Evolutionary conservation across 768 basidiomycete species (phyloP).

Genomic region (Megacollybia marginata): DNA sequence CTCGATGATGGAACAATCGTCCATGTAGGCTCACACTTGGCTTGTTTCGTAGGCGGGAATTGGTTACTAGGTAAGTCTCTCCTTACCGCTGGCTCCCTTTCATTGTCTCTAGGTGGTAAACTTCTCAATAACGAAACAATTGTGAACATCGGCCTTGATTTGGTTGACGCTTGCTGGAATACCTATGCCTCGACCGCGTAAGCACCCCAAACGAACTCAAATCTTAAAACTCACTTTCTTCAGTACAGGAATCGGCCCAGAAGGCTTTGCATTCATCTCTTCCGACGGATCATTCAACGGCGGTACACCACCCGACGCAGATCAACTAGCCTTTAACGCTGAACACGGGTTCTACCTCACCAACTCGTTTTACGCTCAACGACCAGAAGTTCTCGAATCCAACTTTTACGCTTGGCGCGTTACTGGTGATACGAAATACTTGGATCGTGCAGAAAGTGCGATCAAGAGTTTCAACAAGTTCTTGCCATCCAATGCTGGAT

Average conservation of each 20-base stretch:
- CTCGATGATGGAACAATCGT: slow-evolving; percentile 41
- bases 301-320: slow-evolving; percentile 20
- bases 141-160: slow-evolving; percentile 47
- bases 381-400: slow-evolving; percentile 77
- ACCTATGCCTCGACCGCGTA: slow-evolving; percentile 69
- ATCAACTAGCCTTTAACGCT: slow-evolving; percentile 48
- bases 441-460: slow-evolving; percentile 34
- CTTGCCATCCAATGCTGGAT: slow-evolving; percentile 22
- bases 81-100: too few species aligned
- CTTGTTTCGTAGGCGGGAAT: slow-evolving; percentile 71
- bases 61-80: slow-evolving; percentile 47
- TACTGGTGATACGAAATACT: slow-evolving; percentile 39
- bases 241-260: slow-evolving; percentile 76
- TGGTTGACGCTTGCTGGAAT: slow-evolving; percentile 75
- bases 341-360: slow-evolving; percentile 63
- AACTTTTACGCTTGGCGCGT: slow-evolving; percentile 58
- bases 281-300: slow-evolving; percentile 33
- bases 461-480: slow-evolving; percentile 33
- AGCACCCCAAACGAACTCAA: slow-evolving; percentile 8
- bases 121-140: slow-evolving; percentile 67
- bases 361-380: slow-evolving; percentile 48
- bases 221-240: not conserved
- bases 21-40: slow-evolving; percentile 67
- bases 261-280: slow-evolving; percentile 57
- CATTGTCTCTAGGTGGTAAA: slow-evolving; percentile 28